Base-by-base conservation (phyloP, 306 rosid genomes). In the Psophocarpus tetragonolobus region DNA sequence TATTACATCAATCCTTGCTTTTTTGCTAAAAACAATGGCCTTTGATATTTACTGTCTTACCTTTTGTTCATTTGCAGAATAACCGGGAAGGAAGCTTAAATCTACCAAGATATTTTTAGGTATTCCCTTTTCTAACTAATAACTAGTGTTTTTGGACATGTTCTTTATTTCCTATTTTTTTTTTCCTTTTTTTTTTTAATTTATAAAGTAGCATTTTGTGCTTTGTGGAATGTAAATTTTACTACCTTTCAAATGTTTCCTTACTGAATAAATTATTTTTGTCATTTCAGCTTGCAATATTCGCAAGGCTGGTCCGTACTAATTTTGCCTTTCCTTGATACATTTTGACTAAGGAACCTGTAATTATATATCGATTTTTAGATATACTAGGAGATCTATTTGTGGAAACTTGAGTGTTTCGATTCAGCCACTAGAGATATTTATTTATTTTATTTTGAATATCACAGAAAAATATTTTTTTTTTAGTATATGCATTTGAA, bases 41-140 rank as follows among this genome's bases (percentile, higher is more conserved):
- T 71, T 36, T 71, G 70, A 33, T 32, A 39, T 69, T 80, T 11
- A 42, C 39, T 41, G 15, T 71, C 36, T 62, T 68, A 48, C 69
- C 39, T 70, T 44, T 65, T 74, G 71, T 76, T 61, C 0, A 0
- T 70, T 89, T 68, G 67, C 92, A 95, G 98, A 92, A 88, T 95
- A 81, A 91, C 94, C 30, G 86, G 92, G 87, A 95, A 89, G 86
- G 97, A 92, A 84, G 96, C 94, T 86, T 95, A 74, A 92, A 54
- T 57, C 67, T 60, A 79, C 76, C 58, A 82, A 68, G 50, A 44
- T 78, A 71, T 65, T 67, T 75, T 21, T 60, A 17, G 91, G 95
- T 79, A 30, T 80, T 47, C 44, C 75, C 75, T 60, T 82, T 71
- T 68, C 32, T 50, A 71, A 38, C 53, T 79, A 71, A 68, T 74